Conservation (phyloP, 257 asterid species). For the Petrea volubilis region DNA sequence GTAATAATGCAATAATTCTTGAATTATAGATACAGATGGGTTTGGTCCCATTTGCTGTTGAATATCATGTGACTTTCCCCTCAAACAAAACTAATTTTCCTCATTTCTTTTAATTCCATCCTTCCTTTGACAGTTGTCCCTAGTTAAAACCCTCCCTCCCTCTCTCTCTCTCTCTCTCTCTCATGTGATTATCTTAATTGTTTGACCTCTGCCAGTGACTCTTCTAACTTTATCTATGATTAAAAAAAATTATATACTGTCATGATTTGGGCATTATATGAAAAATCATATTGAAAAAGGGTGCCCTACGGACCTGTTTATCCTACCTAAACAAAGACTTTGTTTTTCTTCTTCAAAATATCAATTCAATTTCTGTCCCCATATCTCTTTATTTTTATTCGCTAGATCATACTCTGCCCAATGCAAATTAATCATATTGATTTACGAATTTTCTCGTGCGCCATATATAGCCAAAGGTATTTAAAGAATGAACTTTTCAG, state of each 20-base stretch:
- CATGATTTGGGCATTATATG: slow-evolving; percentile 45
- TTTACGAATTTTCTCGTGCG: not conserved
- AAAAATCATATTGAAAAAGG: slow-evolving; percentile 38
- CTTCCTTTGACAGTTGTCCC: slow-evolving; percentile 61
- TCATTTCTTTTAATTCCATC: not conserved
- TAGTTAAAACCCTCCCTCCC: not conserved
- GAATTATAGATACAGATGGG: slow-evolving; percentile 54
- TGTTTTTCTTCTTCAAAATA: slow-evolving; percentile 30
- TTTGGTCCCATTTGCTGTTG: slow-evolving; percentile 66
- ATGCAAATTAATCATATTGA: not conserved
- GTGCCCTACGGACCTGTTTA: slow-evolving; percentile 30
- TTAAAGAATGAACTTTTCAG: slow-evolving; percentile 11
- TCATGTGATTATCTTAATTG: slow-evolving; percentile 52
- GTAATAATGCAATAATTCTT: slow-evolving; percentile 64
- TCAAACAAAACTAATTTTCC: not conserved
- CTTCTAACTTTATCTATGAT: slow-evolving; percentile 18
- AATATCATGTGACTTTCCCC: slow-evolving; percentile 60
- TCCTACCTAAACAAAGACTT: slow-evolving; percentile 64
- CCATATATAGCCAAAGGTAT: not conserved
- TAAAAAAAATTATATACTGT: not conserved
- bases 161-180: slow-evolving; percentile 8
- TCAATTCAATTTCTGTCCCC: slow-evolving; percentile 31
- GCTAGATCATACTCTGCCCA: not conserved
- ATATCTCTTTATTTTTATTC: slow-evolving; percentile 17
- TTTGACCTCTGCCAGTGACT: slow-evolving; percentile 54